Evolutionary conservation across 2,329 filamentous ascomycete species (phyloP).

Genomic region (Elsinoe necatrix): DNA sequence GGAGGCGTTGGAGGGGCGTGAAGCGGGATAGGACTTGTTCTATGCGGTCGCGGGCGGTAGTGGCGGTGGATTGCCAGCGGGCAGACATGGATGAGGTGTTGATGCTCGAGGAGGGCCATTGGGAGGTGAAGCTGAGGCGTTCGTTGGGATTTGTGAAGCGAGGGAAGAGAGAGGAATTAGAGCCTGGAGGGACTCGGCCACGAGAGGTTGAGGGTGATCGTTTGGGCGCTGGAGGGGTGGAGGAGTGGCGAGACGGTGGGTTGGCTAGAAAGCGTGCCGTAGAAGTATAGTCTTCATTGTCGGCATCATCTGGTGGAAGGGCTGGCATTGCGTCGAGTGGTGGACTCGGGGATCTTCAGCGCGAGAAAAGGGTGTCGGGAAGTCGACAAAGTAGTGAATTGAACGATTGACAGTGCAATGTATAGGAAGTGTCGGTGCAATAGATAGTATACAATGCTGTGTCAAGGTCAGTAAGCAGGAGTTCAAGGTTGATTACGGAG

Average conservation of each 20-base stretch:
- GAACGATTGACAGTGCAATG: not conserved
- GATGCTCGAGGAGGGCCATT: conserved; percentile 40
- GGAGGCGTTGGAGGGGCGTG: conserved; percentile 52
- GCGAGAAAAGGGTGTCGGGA: not conserved
- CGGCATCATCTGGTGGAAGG: conserved; percentile 28
- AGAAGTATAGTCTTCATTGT: conserved; percentile 34
- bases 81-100: conserved; percentile 24
- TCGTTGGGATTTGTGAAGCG: conserved; percentile 5
- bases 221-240: conserved; percentile 33
- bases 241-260: conserved; percentile 37
- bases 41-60: not conserved
- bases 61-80: not conserved
- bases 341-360: not conserved
- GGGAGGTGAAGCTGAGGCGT: conserved; percentile 7
- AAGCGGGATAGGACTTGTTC: conserved; percentile 31
- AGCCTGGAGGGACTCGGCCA: conserved; percentile 42
- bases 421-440: no score
- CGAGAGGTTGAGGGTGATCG: conserved; percentile 24
- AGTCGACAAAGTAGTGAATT: not conserved
- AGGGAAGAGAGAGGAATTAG: conserved; percentile 26
- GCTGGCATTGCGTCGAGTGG: conserved; percentile 18
- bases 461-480: not conserved
- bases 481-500: not conserved
- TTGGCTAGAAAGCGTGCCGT: conserved; percentile 47
- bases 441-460: not conserved